These are phyloP conservation scores for Aeschynomene evenia DNA, from an alignment of 306 rosid species.

Conservation along the genomic window DNA sequence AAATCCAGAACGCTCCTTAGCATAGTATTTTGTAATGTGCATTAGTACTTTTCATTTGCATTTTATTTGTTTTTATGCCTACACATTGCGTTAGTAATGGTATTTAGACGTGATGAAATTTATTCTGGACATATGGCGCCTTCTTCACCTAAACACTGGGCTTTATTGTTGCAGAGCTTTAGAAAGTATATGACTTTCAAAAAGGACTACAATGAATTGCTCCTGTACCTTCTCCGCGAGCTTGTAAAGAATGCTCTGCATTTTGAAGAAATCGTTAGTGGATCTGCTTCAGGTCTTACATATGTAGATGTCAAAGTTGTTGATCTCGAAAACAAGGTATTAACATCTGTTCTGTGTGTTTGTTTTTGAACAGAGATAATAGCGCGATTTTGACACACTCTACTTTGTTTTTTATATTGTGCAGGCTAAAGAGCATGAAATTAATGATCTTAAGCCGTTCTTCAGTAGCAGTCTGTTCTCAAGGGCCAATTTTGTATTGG, in stretches of 20 bases:
- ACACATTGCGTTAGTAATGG: not conserved
- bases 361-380: not conserved
- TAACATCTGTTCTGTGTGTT: not conserved
- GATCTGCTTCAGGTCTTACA: slow-evolving; percentile 58
- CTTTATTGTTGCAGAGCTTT: slow-evolving; percentile 71
- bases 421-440: slow-evolving; percentile 96
- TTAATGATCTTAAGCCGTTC: slow-evolving; percentile 79
- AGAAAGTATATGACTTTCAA: slow-evolving; percentile 86
- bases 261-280: slow-evolving; percentile 74
- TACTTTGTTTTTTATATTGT: slow-evolving; percentile 24
- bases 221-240: slow-evolving; percentile 69
- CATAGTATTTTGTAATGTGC: too few species aligned
- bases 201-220: slow-evolving; percentile 82
- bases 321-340: slow-evolving; percentile 73
- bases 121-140: not conserved
- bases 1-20: too few species aligned
- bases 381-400: slow-evolving; percentile 11
- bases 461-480: slow-evolving; percentile 69
- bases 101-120: not conserved
- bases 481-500: slow-evolving; percentile 61
- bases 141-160: slow-evolving; percentile 6
- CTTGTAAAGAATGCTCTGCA: slow-evolving; percentile 84
- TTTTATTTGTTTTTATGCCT: not conserved
- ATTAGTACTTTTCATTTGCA: too few species aligned
- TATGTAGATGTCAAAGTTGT: slow-evolving; percentile 72